Percentiles rank a stretch among this genome's conserved stretches.
Conservation (phyloP, 139 green algal species). For the Closterium sp. region DNA sequence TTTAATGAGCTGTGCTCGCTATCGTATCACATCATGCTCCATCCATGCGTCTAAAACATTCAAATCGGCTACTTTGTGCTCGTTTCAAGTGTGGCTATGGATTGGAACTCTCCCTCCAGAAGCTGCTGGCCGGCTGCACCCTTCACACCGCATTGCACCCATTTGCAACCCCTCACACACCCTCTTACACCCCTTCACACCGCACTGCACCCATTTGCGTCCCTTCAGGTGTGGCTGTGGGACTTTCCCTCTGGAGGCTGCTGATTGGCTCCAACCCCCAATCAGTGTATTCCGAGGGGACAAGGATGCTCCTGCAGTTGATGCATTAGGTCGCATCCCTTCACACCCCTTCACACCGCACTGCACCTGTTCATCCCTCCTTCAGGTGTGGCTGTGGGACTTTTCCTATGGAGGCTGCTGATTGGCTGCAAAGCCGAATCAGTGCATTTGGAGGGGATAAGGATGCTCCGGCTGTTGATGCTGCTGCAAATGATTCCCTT, state of each 20-base stretch:
- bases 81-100: too few species aligned
- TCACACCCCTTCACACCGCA: neutral
- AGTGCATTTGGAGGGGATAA: neutral
- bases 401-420: neutral
- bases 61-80: too few species aligned
- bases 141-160: too few species aligned
- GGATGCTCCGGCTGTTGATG: neutral
- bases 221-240: constrained; percentile 16
- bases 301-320: neutral
- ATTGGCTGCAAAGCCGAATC: neutral
- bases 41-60: too few species aligned
- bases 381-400: neutral
- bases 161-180: neutral
- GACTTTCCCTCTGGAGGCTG: constrained; percentile 31
- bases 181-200: neutral
- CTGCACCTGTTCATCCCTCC: neutral
- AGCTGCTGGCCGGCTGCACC: too few species aligned
- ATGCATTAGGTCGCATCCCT: neutral
- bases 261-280: neutral
- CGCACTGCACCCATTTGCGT: neutral
- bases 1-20: too few species aligned
- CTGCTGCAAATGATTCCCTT: neutral
- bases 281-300: constrained; percentile 5
- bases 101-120: too few species aligned
- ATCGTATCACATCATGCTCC: too few species aligned